Percentiles rank a stretch among this genome's conserved stretches.
phyloP scores from a whole-genome alignment of 164 flowering plant species.

The Chimonanthus salicifolius region DNA sequence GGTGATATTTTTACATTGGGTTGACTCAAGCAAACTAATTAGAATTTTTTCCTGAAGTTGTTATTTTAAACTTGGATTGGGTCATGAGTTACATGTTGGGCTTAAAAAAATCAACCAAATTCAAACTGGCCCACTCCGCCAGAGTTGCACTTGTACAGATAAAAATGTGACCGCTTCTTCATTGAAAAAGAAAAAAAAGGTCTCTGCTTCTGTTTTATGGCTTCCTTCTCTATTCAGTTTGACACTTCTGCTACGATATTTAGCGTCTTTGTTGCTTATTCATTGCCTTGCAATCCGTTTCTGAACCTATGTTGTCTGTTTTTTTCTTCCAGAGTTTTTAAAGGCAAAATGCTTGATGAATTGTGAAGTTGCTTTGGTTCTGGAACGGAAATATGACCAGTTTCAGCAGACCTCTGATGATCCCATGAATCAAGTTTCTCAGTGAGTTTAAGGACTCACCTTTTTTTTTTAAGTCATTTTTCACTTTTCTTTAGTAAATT shows the following conservation, averaged over 20 bases:
- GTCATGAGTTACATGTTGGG: too few relatives aligned
- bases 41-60: too few relatives aligned
- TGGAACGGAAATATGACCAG: conserved; percentile 90
- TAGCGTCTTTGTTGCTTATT: neutral
- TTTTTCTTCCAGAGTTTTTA: conserved; percentile 57
- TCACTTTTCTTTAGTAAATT: too few relatives aligned
- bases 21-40: too few relatives aligned
- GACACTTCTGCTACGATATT: neutral
- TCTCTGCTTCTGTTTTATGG: neutral
- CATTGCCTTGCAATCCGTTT: neutral
- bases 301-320: neutral
- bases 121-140: too few relatives aligned
- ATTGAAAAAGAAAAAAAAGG: neutral
- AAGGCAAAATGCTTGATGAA: conserved; percentile 99
- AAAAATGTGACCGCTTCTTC: too few relatives aligned
- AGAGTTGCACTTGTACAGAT: too few relatives aligned
- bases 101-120: too few relatives aligned
- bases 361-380: conserved; percentile 91
- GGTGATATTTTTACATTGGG: too few relatives aligned
- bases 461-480: too few relatives aligned
- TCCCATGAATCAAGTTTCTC: conserved; percentile 85
- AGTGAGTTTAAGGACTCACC: conserved; percentile 44
- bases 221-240: neutral
- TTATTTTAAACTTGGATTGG: too few relatives aligned
- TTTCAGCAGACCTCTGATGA: conserved; percentile 86